Evolutionary conservation across 306 rosid genomes (phyloP).

Genomic region (Rubus parviflorus): DNA sequence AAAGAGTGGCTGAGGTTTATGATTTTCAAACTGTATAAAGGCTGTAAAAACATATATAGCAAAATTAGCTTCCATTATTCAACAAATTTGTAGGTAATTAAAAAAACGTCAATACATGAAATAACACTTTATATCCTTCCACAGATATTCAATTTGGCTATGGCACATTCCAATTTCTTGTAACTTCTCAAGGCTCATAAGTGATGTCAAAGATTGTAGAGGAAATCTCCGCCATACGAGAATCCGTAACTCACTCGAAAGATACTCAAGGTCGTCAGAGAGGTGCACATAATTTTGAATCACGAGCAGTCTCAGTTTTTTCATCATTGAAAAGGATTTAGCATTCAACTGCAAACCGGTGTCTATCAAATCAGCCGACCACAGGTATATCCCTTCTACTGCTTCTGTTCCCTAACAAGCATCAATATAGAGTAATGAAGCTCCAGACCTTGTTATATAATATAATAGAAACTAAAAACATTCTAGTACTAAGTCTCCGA

Average conservation of each 20-base stretch:
- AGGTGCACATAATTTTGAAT: neutral
- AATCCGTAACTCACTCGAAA: neutral
- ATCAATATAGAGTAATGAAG: neutral
- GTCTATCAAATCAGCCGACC: neutral
- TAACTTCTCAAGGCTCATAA: neutral
- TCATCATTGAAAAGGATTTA: neutral
- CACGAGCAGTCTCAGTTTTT: neutral
- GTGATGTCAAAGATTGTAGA: neutral
- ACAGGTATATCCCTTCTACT: neutral
- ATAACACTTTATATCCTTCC: no score
- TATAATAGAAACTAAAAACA: no score
- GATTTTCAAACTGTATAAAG: neutral
- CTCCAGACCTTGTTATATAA: neutral
- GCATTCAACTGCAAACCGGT: neutral
- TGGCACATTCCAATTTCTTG: neutral
- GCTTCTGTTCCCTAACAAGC: neutral
- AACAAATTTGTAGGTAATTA: no score
- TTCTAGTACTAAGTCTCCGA: no score
- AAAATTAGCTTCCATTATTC: no score
- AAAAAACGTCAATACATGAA: neutral
- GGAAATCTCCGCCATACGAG: accelerated
- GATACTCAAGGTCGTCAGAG: neutral
- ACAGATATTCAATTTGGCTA: neutral
- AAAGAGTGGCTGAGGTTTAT: neutral
- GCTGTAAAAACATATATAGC: neutral